Evolutionary conservation across 495 filamentous ascomycete genomes (phyloP).

Genomic region (Lasiosphaeria hispida): DNA sequence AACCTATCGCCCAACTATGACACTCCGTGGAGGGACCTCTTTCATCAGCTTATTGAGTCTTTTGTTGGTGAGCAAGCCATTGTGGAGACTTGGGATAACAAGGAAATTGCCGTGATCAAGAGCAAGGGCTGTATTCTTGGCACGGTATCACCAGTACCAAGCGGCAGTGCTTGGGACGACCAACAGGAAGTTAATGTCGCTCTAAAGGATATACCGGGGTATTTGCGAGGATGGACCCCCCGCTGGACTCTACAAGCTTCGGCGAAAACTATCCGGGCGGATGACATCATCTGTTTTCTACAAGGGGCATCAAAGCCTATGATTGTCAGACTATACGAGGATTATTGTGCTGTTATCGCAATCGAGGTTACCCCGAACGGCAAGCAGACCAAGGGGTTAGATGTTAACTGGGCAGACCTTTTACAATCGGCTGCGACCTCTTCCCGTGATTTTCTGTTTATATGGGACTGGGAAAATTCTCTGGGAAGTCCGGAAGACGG

Average conservation of each 20-base stretch:
- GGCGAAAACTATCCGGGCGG: background rate
- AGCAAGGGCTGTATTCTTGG: conserved; percentile 1
- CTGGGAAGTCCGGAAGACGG: no score
- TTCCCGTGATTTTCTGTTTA: no score
- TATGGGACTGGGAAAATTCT: no score
- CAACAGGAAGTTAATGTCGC: background rate
- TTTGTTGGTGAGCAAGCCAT: background rate
- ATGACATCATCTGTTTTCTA: background rate
- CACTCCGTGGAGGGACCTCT: conserved; percentile 2
- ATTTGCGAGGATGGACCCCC: background rate
- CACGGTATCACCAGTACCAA: background rate
- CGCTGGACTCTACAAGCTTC: background rate
- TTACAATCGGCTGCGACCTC: no score
- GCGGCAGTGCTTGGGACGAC: background rate
- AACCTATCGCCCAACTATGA: background rate
- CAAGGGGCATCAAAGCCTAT: background rate
- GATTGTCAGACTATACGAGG: background rate
- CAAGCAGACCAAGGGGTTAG: no score
- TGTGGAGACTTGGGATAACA: conserved; percentile 1
- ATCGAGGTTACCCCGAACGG: conserved; percentile 10
- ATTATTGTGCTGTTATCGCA: background rate
- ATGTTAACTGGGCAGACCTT: no score
- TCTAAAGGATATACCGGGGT: background rate
- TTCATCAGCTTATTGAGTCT: background rate
- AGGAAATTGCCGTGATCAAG: background rate